Conservation (phyloP, 1,139 yeast species). For the Kodamaea plutei region DNA sequence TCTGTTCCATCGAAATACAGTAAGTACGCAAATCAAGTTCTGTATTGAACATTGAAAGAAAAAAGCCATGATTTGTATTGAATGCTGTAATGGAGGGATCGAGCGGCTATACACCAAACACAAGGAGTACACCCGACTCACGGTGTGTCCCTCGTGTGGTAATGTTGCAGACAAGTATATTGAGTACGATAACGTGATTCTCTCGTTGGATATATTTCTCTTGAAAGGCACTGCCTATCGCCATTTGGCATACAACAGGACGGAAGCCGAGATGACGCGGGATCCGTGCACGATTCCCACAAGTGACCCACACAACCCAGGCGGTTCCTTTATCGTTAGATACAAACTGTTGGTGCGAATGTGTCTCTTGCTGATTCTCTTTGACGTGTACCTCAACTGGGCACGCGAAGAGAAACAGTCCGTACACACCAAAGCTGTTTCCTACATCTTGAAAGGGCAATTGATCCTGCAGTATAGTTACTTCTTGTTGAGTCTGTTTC, state of each 20-base stretch:
- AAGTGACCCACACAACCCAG: background rate
- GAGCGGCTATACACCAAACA: slow-evolving; percentile 65
- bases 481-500: slow-evolving; percentile 58
- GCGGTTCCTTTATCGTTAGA: slow-evolving; percentile 5
- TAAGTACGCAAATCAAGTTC: too few species aligned
- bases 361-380: slow-evolving; percentile 63
- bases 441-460: slow-evolving; percentile 38
- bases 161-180: slow-evolving; percentile 85
- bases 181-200: slow-evolving; percentile 79
- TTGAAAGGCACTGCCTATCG: slow-evolving; percentile 87
- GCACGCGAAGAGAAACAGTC: slow-evolving; percentile 73
- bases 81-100: slow-evolving; percentile 64
- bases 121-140: slow-evolving; percentile 74
- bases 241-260: slow-evolving; percentile 76
- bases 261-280: slow-evolving; percentile 32
- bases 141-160: slow-evolving; percentile 72
- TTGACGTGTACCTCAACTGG: slow-evolving; percentile 91
- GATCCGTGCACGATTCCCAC: slow-evolving; percentile 9
- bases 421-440: slow-evolving; percentile 22
- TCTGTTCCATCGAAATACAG: too few species aligned
- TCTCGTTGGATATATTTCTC: slow-evolving; percentile 77
- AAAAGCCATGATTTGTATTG: slow-evolving; percentile 77
- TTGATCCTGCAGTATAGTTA: slow-evolving; percentile 60
- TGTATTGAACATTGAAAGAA: too few species aligned
- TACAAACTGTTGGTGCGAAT: slow-evolving; percentile 42